Percentiles rank a stretch among this genome's conserved stretches.
These are phyloP conservation scores for Prunus campanulata DNA, from an alignment of 306 rosid species.

Conservation along the genomic window DNA sequence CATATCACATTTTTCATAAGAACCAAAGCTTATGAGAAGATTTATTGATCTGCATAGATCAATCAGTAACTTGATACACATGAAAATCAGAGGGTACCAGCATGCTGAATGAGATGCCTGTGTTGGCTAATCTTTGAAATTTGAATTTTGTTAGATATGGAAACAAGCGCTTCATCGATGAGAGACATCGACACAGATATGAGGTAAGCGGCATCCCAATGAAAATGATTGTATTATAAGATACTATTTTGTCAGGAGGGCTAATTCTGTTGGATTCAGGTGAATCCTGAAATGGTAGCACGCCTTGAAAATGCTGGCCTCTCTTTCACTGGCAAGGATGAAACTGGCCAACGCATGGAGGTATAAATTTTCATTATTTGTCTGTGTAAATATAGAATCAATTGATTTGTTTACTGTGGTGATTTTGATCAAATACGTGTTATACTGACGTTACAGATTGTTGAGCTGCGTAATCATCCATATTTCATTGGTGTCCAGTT, in stretches of 20 bases:
- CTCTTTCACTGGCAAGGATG: slow-evolving; percentile 44
- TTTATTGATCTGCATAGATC: neutral
- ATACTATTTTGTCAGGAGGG: neutral
- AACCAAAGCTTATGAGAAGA: neutral
- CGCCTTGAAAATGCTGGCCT: slow-evolving; percentile 45
- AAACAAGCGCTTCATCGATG: slow-evolving; percentile 36
- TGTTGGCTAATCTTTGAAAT: slow-evolving; percentile 15
- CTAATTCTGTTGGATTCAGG: slow-evolving; percentile 26
- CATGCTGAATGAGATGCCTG: neutral
- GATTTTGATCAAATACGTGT: slow-evolving; percentile 16
- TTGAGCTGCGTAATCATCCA: slow-evolving; percentile 84
- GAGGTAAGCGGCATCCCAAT: slow-evolving; percentile 31
- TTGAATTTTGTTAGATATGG: slow-evolving; percentile 36
- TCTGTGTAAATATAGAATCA: neutral
- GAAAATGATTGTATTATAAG: neutral
- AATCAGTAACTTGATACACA: neutral
- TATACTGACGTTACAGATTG: slow-evolving; percentile 46
- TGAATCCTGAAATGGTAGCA: slow-evolving; percentile 48
- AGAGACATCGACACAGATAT: slow-evolving; percentile 55
- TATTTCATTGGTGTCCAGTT: slow-evolving; percentile 86
- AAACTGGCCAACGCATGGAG: slow-evolving; percentile 50
- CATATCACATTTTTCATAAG: neutral
- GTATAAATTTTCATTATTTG: slow-evolving; percentile 19
- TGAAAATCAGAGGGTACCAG: slow-evolving; percentile 1
- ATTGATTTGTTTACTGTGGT: neutral